Evolutionary conservation across 179 eudicot species (phyloP).

Genomic region (Patellifolia procumbens): DNA sequence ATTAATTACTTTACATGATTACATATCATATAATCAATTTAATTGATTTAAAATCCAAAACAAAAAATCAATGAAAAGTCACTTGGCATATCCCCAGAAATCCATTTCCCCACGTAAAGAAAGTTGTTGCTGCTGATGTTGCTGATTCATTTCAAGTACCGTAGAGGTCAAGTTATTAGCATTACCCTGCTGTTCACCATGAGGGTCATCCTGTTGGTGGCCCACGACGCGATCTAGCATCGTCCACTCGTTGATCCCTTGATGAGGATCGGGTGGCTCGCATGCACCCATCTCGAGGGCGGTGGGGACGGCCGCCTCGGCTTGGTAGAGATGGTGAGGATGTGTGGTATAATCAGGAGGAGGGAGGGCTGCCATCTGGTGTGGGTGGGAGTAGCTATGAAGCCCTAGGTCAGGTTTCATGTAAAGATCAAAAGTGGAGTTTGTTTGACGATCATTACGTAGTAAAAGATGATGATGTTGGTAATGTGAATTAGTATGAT

Average conservation of each 20-base stretch:
- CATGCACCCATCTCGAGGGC: constrained; percentile 23
- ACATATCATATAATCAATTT: not conserved
- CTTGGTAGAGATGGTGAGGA: constrained; percentile 34
- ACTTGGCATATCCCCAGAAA: constrained; percentile 84
- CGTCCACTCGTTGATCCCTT: constrained; percentile 55
- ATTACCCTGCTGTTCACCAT: constrained; percentile 28
- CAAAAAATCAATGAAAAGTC: not conserved
- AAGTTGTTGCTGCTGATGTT: constrained; percentile 38
- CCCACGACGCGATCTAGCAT: constrained; percentile 50
- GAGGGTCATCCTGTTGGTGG: constrained; percentile 32
- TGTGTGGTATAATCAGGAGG: constrained; percentile 34
- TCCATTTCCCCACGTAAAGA: constrained; percentile 81
- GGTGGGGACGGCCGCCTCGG: constrained; percentile 20
- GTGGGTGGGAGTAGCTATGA: constrained; percentile 52
- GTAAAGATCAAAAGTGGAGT: constrained; percentile 46
- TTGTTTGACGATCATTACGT: constrained; percentile 36
- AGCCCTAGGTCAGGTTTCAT: constrained; percentile 51
- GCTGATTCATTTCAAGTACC: constrained; percentile 52
- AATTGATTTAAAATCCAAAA: not conserved
- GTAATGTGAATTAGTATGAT: constrained; percentile 15
- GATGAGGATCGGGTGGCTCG: constrained; percentile 34
- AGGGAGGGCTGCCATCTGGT: constrained; percentile 38
- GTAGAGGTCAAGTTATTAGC: constrained; percentile 34
- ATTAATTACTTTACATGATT: constrained; percentile 4
- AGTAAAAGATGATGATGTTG: constrained; percentile 45